Conservation (phyloP, 2,329 filamentous ascomycete species). For the Paracamarosporium sp. region DNA sequence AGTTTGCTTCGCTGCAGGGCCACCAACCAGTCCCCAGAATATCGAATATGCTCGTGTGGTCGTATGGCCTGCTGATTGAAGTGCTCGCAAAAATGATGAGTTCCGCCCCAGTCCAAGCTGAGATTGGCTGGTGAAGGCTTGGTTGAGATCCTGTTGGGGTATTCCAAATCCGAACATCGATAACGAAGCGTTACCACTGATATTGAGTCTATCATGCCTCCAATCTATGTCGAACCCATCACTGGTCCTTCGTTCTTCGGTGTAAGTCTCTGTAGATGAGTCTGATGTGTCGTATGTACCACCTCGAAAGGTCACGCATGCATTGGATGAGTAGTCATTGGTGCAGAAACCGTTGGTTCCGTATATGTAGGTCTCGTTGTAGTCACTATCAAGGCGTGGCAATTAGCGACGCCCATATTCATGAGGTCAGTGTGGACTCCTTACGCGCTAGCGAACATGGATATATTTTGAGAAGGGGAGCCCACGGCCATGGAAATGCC, state of each 20-base stretch:
- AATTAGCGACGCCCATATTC: conserved; percentile 7
- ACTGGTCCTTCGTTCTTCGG: conserved; percentile 9
- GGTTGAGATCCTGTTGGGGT: conserved; percentile 16
- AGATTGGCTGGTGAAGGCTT: conserved; percentile 20
- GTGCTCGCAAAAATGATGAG: conserved; percentile 36
- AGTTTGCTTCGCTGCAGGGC: conserved; percentile 22
- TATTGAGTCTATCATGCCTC: conserved; percentile 15
- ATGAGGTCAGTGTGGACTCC: not conserved
- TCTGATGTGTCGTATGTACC: conserved; percentile 17
- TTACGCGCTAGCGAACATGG: conserved; percentile 21
- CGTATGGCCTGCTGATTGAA: conserved; percentile 32
- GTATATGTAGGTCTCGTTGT: conserved; percentile 27
- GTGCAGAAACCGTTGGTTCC: conserved; percentile 15
- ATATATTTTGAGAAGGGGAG: conserved; percentile 21
- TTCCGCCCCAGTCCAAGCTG: conserved; percentile 37
- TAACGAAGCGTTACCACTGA: conserved; percentile 15
- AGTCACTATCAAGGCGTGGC: conserved; percentile 12
- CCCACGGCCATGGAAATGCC: conserved; percentile 21
- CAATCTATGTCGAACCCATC: conserved; percentile 18
- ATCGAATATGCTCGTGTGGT: conserved; percentile 36
- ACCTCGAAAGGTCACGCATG: conserved; percentile 20
- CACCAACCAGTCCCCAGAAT: conserved; percentile 39
- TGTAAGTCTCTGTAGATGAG: conserved; percentile 12
- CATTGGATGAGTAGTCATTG: conserved; percentile 9
- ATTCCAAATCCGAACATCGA: conserved; percentile 19